Conservation (phyloP, 495 filamentous ascomycete genomes). For the Bombardia bombarda region DNA sequence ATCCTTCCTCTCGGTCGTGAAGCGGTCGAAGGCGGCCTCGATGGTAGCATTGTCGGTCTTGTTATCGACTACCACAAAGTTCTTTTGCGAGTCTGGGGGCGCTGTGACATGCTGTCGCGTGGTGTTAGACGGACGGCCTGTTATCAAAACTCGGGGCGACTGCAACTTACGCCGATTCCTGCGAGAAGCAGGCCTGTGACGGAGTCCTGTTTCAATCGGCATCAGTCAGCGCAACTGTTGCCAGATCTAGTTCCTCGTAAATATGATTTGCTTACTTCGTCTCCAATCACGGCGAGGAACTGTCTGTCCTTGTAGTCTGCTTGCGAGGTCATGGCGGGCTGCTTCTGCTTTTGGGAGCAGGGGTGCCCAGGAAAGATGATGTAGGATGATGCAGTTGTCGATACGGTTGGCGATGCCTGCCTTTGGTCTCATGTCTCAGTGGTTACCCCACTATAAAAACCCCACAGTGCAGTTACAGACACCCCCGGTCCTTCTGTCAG, state of each 20-base stretch:
- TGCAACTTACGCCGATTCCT: conserved; percentile 83
- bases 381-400: too few relatives aligned
- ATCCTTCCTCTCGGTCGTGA: conserved; percentile 83
- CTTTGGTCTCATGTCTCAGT: too few relatives aligned
- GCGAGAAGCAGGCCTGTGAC: conserved; percentile 91
- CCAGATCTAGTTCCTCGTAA: conserved; percentile 32
- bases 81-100: conserved; percentile 80
- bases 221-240: conserved; percentile 1
- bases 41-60: conserved; percentile 87
- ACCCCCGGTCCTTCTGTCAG: too few relatives aligned
- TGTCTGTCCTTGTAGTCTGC: conserved; percentile 80
- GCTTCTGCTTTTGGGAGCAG: too few relatives aligned
- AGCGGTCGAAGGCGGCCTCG: conserved; percentile 84
- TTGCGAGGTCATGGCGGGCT: too few relatives aligned
- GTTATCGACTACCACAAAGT: conserved; percentile 91
- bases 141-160: background rate
- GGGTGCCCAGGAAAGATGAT: too few relatives aligned
- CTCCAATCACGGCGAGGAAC: conserved; percentile 94
- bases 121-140: conserved; percentile 1
- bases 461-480: too few relatives aligned
- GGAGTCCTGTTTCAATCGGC: conserved; percentile 56
- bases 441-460: too few relatives aligned
- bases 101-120: conserved; percentile 29
- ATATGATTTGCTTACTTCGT: conserved; percentile 59
- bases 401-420: too few relatives aligned